Evolutionary conservation across 495 filamentous ascomycete genomes (phyloP), one percentile per base, ranked within the genome.

Genomic region (Xylaria longipes): DNA sequence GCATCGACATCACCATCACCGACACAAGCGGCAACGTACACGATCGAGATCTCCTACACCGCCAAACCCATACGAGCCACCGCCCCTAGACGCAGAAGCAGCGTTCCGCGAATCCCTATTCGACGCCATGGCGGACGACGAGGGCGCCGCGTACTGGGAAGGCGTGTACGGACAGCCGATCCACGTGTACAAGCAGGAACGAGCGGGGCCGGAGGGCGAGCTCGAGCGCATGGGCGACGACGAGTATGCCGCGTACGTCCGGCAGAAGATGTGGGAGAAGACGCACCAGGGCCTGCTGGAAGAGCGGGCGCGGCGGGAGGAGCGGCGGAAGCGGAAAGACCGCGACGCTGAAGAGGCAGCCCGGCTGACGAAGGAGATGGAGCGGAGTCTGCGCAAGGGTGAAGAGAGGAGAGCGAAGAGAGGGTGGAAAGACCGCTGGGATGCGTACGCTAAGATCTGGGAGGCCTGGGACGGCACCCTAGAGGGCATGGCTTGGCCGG

Each of bases 61-160:
- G n/a, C 73, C 77, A 31, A 76, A 86, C 63, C 81, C 83, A 20
- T 86, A 87, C 79, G 84, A 88, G 43, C 81, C 86, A 58, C 86
- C 85, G 3, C 84, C 87, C 43, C 80, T 89, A 20, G 86, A 90
- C 72, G 85, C 92, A 6, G 87, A 90, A 25, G 82, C 85, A 12
- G 94, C 95, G 20, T 99, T 99, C 81, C 91, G 93, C 33, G 93
- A 97, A 83, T 96, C 93, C n/a, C 90, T 98, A 60, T 97, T 98
- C 84, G 96, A 99, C 80, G 96, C 96, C n/a, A 90, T 99, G 80
- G 97, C 94, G 48, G 96, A 99, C 81, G 96, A 99, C 81, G 96
- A 99, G 83, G 96, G 96, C 46, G 96, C 96, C 52, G 89, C 88
- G 43, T 98, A 93, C 83, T 99, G 96, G 96, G 91, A 97, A 78